These are phyloP conservation scores for Xerocomus brunneocitrinus DNA, from an alignment of 768 basidiomycete species.

Conservation along the genomic window DNA sequence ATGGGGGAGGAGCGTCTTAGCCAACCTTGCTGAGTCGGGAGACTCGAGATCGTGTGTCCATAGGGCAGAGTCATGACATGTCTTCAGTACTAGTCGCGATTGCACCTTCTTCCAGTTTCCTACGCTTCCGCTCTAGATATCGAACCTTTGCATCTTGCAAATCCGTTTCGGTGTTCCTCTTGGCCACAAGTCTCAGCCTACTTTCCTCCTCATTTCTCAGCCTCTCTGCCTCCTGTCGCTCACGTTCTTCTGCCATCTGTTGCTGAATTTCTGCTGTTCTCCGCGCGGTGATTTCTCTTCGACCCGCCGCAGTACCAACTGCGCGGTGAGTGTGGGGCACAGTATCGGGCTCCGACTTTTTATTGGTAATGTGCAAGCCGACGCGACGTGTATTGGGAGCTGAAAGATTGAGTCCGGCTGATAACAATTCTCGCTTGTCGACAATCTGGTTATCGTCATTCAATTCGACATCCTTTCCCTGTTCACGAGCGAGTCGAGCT, in stretches of 20 bases:
- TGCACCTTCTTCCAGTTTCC: conserved; percentile 52
- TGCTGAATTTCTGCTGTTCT: conserved; percentile 70
- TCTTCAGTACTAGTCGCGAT: conserved; percentile 3
- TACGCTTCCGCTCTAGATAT: conserved; percentile 76
- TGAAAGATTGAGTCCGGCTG: conserved; percentile 89
- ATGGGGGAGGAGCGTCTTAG: conserved; percentile 35
- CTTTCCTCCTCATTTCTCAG: conserved; percentile 59
- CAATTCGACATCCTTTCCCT: conserved; percentile 84
- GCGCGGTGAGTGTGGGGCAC: conserved; percentile 59
- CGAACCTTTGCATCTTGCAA: conserved; percentile 71
- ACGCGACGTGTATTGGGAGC: conserved; percentile 74
- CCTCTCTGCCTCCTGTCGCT: conserved; percentile 52
- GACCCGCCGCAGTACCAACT: conserved; percentile 76
- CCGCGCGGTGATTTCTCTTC: conserved; percentile 79
- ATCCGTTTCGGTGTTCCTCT: conserved; percentile 71
- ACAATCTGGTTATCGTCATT: conserved; percentile 98
- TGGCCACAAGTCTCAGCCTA: conserved; percentile 60
- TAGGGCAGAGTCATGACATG: conserved; percentile 3
- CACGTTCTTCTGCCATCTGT: conserved; percentile 75
- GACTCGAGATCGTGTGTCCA: neutral
- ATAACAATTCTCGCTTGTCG: conserved; percentile 88
- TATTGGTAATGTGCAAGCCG: conserved; percentile 38
- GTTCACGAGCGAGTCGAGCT: conserved; percentile 59
- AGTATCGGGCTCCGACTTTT: conserved; percentile 24
- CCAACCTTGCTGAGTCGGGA: conserved; percentile 9